Percentiles rank a stretch among this genome's conserved stretches.
Conservation (phyloP, 1,139 yeast species). For the Blastobotrys aristatus region DNA sequence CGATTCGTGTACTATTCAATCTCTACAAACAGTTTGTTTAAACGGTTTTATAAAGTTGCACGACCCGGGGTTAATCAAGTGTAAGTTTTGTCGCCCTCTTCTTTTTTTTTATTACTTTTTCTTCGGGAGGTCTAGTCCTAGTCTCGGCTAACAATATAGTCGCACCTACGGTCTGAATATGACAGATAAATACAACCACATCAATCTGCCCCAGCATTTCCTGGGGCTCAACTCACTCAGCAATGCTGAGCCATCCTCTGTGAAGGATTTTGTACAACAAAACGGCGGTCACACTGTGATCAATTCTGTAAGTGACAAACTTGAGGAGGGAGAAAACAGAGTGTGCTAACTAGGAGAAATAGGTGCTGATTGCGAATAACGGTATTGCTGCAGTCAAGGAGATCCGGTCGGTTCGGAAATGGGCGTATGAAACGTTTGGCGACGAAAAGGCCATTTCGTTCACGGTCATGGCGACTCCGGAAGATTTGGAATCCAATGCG, state of each 20-base stretch:
- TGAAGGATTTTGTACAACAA: constrained; percentile 77
- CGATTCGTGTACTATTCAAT: no score
- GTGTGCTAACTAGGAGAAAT: not conserved
- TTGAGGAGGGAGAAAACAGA: not conserved
- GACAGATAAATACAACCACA: constrained; percentile 26
- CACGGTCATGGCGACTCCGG: constrained; percentile 99
- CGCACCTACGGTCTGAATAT: constrained; percentile 6
- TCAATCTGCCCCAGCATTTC: constrained; percentile 61
- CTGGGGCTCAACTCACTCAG: constrained; percentile 73
- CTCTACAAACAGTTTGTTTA: constrained; percentile 1
- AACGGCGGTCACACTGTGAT: constrained; percentile 97
- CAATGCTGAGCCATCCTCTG: constrained; percentile 64
- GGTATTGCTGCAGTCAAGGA: constrained; percentile 99
- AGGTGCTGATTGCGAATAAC: constrained; percentile 87
- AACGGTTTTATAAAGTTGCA: not conserved
- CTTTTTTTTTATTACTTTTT: no score
- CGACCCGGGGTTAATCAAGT: constrained; percentile 1
- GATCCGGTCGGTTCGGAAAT: constrained; percentile 92
- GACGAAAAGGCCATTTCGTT: constrained; percentile 90
- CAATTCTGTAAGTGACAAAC: constrained; percentile 42
- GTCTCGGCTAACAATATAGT: not conserved
- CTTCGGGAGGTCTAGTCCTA: no score
- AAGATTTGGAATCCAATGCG: constrained; percentile 93
- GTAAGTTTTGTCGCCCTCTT: no score
- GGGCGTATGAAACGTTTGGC: constrained; percentile 98